Evolutionary conservation across 2,329 filamentous ascomycete genomes (phyloP).

Genomic region (Sclerotiophoma versabilis): DNA sequence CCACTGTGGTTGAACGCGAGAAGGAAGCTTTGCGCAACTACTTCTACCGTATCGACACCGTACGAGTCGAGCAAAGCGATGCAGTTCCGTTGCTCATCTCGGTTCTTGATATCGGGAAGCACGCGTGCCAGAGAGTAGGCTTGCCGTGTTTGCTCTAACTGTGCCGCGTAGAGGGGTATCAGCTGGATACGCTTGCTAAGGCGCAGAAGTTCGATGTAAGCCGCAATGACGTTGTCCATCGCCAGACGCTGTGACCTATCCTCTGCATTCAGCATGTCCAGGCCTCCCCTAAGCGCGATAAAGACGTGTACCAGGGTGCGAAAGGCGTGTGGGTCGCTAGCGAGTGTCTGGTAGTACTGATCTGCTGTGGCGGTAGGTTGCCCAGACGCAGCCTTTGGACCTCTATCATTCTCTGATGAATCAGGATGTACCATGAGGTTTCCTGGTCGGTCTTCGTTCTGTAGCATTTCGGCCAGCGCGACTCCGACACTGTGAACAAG

Average conservation of each 20-base stretch:
- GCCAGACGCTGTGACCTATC: constrained; percentile 39
- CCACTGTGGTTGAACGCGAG: constrained; percentile 45
- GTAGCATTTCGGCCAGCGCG: constrained; percentile 51
- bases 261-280: constrained; percentile 21
- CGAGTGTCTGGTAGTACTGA: constrained; percentile 42
- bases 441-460: constrained; percentile 34
- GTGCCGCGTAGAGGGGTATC: constrained; percentile 87
- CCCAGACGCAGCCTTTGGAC: constrained; percentile 27
- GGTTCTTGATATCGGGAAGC: constrained; percentile 74
- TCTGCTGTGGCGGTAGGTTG: constrained; percentile 32
- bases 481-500: constrained; percentile 54
- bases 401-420: constrained; percentile 23
- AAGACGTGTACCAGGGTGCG: constrained; percentile 62
- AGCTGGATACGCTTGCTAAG: constrained; percentile 75
- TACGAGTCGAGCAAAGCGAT: constrained; percentile 79
- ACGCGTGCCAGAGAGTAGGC: constrained; percentile 78
- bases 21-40: constrained; percentile 73
- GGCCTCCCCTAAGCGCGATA: constrained; percentile 67
- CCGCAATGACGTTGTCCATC: constrained; percentile 78
- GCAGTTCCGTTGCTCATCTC: constrained; percentile 69
- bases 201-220: constrained; percentile 82
- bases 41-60: constrained; percentile 73
- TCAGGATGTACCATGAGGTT: constrained; percentile 45
- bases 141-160: constrained; percentile 69
- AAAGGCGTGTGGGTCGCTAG: constrained; percentile 52